Base-by-base conservation (phyloP, 305 asterid genomes). In the Solanum hybrid region DNA sequence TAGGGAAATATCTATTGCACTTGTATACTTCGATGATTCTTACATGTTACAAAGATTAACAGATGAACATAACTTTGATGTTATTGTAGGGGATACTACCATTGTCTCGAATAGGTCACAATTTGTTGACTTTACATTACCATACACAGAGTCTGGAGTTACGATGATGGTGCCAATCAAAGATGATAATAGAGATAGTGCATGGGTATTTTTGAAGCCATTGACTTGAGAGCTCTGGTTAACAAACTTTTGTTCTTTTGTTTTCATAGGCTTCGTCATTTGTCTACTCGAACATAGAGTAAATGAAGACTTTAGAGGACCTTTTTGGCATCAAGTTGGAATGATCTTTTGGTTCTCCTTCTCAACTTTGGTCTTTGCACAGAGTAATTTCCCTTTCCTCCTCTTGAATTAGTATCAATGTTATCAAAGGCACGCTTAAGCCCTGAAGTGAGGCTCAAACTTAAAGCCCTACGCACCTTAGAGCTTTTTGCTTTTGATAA, bases 271-370 rank as follows among this genome's bases (percentile, higher is more conserved):
- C 12, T 3, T 91, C 41, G 84, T 93, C 37, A 91, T 95, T 84
- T 96, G 98, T 96, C 12, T 93, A 81, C 91, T 95, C 12, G 97
- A 96, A 84, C 96, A 95, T 45, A 88, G 94, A 83, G 87, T 91
- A 32, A 95, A 96, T 41, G 93, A 93, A 77, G 96, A 94, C 45
- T 34, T 34, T 1, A 34, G 37, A 34, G 37, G 9, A 34, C 37
- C 37, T 34, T 34, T 34, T 34, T 34, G 37, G 37, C 37, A 34
- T 34, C 37, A 34, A 34, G 37, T 34, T 34, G 37, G 37, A 0
- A 34, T 34, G 37, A 34, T 34, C 37, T 34, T 34, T 34, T 34
- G 37, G 37, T 34, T 34, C 37, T 34, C 37, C 37, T 34, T 34
- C 37, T 6, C 37, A 34, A 34, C 37, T 34, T 1, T 34, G 37